These are phyloP conservation scores for Russula emetica DNA, from an alignment of 768 basidiomycete species.

Conservation along the genomic window DNA sequence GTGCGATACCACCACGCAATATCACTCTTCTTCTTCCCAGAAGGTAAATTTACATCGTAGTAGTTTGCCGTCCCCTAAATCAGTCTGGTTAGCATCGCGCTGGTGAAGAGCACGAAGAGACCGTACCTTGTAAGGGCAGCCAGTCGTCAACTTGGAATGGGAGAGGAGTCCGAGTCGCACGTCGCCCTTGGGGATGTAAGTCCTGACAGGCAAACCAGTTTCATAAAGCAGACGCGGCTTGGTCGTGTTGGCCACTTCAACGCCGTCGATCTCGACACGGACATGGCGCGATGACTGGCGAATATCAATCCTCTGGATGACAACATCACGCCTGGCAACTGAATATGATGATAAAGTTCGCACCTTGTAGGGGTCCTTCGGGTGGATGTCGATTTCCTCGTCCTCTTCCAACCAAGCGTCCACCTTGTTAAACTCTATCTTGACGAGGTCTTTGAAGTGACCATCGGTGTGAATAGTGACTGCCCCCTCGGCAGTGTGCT, in stretches of 20 bases:
- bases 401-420: slow-evolving; percentile 72
- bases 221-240: slow-evolving; percentile 55
- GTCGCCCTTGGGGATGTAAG: slow-evolving; percentile 58
- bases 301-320: slow-evolving; percentile 53
- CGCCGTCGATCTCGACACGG: slow-evolving; percentile 55
- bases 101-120: slow-evolving; percentile 1
- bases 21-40: slow-evolving; percentile 42
- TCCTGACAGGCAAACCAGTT: slow-evolving; percentile 51
- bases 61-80: slow-evolving; percentile 56
- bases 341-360: not conserved
- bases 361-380: slow-evolving; percentile 69
- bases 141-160: slow-evolving; percentile 44
- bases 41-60: slow-evolving; percentile 47
- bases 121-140: slow-evolving; percentile 63
- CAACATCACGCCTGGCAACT: not conserved
- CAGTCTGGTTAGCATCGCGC: not conserved
- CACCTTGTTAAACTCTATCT: slow-evolving; percentile 46
- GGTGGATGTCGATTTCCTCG: slow-evolving; percentile 55
- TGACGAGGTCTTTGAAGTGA: slow-evolving; percentile 45
- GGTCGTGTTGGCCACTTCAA: slow-evolving; percentile 56
- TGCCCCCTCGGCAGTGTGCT: slow-evolving; percentile 39
- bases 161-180: slow-evolving; percentile 47
- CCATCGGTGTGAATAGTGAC: slow-evolving; percentile 38
- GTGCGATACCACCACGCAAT: slow-evolving; percentile 64
- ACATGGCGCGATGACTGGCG: slow-evolving; percentile 58